Evolutionary conservation across 495 filamentous ascomycete species (phyloP).

Genomic region (Xylaria acuta): DNA sequence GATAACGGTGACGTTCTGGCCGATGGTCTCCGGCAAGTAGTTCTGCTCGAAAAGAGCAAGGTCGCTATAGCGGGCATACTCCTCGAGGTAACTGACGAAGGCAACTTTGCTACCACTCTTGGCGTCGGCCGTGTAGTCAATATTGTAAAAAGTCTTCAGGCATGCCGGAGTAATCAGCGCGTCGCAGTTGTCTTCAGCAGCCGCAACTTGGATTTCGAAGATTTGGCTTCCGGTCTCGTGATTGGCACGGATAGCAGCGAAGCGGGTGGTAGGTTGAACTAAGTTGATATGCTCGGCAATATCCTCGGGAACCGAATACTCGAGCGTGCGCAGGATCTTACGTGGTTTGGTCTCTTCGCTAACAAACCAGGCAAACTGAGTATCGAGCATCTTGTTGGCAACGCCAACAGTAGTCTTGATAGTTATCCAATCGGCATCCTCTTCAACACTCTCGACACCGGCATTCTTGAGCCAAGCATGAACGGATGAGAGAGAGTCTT

Average conservation of each 20-base stretch:
- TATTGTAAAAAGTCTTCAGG: conserved; percentile 63
- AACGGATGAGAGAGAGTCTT: conserved; percentile 44
- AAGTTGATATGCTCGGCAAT: conserved; percentile 59
- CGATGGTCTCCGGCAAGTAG: conserved; percentile 35
- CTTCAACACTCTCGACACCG: conserved; percentile 47
- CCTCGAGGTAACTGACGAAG: conserved; percentile 62
- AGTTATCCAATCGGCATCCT: conserved; percentile 58
- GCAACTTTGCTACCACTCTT: conserved; percentile 56
- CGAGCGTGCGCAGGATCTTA: conserved; percentile 54
- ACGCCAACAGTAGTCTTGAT: conserved; percentile 54
- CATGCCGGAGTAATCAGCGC: conserved; percentile 60
- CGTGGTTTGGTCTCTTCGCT: conserved; percentile 40
- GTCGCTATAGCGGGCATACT: conserved; percentile 47
- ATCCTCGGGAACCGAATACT: conserved; percentile 62
- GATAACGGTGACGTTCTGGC: conserved; percentile 63
- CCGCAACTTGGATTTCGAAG: conserved; percentile 27
- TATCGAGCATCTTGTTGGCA: conserved; percentile 59
- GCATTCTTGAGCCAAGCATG: conserved; percentile 53
- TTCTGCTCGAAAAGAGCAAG: conserved; percentile 33
- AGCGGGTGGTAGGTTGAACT: conserved; percentile 63
- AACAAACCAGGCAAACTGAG: conserved; percentile 57
- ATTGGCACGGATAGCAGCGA: conserved; percentile 49
- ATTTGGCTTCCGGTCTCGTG: conserved; percentile 7
- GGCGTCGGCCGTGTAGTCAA: conserved; percentile 55
- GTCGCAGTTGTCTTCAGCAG: conserved; percentile 47